Conservation (phyloP, 208 protist genomes). For the Paratrypanosoma confusum region DNA sequence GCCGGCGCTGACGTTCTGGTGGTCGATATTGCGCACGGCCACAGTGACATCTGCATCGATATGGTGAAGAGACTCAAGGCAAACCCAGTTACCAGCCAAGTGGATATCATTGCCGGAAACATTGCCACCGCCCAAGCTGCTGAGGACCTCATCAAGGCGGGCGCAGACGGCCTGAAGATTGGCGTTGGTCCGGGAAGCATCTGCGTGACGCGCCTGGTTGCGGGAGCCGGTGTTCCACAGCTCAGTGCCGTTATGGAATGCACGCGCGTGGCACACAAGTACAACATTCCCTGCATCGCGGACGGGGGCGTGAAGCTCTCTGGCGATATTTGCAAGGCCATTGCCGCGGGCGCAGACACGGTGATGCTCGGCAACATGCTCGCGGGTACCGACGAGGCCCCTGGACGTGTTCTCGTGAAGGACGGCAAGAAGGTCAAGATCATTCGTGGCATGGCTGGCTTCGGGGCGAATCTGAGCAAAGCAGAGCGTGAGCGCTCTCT, state of each 20-base stretch:
- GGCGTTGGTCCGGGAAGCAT: conserved; percentile 81
- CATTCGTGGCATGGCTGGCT: conserved; percentile 86
- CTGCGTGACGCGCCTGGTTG: conserved; percentile 84
- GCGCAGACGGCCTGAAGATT: conserved; percentile 86
- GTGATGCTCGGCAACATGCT: conserved; percentile 88
- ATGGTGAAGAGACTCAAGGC: conserved; percentile 71
- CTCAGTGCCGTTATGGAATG: conserved; percentile 75
- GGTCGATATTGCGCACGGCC: conserved; percentile 88
- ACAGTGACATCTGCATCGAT: conserved; percentile 76
- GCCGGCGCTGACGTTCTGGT: conserved; percentile 75
- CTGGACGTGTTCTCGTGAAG: conserved; percentile 79
- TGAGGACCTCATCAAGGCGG: conserved; percentile 75
- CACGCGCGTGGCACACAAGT: conserved; percentile 36
- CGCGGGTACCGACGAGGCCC: conserved; percentile 82
- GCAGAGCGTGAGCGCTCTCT: conserved; percentile 68
- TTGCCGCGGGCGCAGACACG: conserved; percentile 76
- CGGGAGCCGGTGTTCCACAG: conserved; percentile 78
- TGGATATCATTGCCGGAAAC: conserved; percentile 85
- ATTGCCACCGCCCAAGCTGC: conserved; percentile 74
- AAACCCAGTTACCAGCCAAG: conserved; percentile 35
- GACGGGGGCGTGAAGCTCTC: conserved; percentile 78
- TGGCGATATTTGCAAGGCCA: conserved; percentile 83
- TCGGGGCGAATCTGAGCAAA: conserved; percentile 84
- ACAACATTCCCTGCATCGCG: conserved; percentile 78
- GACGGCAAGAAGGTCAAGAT: conserved; percentile 88